These are phyloP conservation scores for Rhytidiadelphus loreus DNA, from an alignment of 225 moss, liverwort and hornwort species.

Conservation along the genomic window DNA sequence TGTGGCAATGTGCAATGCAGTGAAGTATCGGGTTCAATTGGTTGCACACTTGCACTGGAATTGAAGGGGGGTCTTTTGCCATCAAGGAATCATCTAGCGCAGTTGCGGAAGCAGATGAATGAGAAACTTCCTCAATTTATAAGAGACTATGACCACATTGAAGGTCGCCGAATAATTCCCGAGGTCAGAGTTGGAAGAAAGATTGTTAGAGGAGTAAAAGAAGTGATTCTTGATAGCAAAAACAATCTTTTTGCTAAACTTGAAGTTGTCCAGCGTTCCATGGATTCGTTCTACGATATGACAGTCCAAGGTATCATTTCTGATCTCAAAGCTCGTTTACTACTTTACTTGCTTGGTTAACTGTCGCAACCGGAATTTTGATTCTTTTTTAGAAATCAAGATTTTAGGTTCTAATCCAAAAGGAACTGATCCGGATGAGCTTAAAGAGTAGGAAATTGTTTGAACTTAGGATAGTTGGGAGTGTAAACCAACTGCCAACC, in stretches of 20 bases:
- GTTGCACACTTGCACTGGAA: background rate
- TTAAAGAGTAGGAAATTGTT: too few species aligned
- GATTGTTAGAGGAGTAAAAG: background rate
- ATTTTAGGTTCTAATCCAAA: too few species aligned
- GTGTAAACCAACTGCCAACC: too few species aligned
- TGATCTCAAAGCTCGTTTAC: background rate
- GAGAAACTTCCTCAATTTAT: background rate
- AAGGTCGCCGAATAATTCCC: background rate
- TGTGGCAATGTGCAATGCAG: background rate
- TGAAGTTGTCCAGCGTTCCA: background rate
- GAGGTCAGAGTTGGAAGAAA: background rate
- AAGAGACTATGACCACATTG: background rate
- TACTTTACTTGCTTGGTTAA: too few species aligned
- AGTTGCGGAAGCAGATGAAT: background rate
- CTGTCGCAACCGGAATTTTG: too few species aligned
- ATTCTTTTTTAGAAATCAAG: too few species aligned
- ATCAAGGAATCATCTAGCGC: background rate
- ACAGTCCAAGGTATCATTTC: background rate
- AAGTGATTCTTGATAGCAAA: background rate
- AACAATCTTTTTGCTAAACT: background rate
- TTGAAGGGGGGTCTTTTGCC: background rate
- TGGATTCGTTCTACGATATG: background rate
- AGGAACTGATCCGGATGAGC: too few species aligned
- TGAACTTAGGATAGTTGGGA: too few species aligned
- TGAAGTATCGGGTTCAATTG: background rate